Evolutionary conservation across 2,329 filamentous ascomycete genomes (phyloP), one percentile per base, ranked within the genome.

Genomic region (Pseudofabraea citricarpa): DNA sequence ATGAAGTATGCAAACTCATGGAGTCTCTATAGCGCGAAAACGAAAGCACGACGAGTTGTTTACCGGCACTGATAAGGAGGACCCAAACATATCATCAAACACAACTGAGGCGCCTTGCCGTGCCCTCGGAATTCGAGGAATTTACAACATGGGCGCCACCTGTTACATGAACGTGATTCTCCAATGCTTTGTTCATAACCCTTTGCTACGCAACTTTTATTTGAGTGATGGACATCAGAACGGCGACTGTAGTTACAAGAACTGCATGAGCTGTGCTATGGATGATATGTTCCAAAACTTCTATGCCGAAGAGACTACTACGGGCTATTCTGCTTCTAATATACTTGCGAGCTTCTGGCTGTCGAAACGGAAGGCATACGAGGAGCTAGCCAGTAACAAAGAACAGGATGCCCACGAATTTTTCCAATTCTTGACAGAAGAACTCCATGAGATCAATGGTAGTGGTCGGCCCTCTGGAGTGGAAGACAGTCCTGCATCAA

Each of bases 321-420:
- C 94, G 50, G 90, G 90, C 1, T 95, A 94, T 56, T 91, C 90
- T 2, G 89, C 90, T 1, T 85, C 93, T 7, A 90, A 88, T 57
- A 88, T 97, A 59, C 75, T 97, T 35, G 83, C 90, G 45, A 88
- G 86, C 9, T 90, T 90, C 59, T 95, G 90, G 90, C 87, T 90
- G 54, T 88, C 85, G 4, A 86, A 88, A 63, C 82, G 77, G 68
- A 80, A 76, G 62, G 76, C 78, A 0, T 84, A 83, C 48, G 78
- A 87, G 65, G 82, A 85, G 48, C 73, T 90, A 18, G 88, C 91
- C 2, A 93, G 90, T 9, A 95, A 94, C 56, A 88, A 90, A 57
- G 91, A 97, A 65, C 91, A 97, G 68, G 91, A 97, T 60, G 91
- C 91, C 1, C 91, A 97, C 61, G 91, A 97, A 63, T 97, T 95